phyloP scores from a whole-genome alignment of 2,329 filamentous ascomycete species.

The Paracamarosporium sp. region DNA sequence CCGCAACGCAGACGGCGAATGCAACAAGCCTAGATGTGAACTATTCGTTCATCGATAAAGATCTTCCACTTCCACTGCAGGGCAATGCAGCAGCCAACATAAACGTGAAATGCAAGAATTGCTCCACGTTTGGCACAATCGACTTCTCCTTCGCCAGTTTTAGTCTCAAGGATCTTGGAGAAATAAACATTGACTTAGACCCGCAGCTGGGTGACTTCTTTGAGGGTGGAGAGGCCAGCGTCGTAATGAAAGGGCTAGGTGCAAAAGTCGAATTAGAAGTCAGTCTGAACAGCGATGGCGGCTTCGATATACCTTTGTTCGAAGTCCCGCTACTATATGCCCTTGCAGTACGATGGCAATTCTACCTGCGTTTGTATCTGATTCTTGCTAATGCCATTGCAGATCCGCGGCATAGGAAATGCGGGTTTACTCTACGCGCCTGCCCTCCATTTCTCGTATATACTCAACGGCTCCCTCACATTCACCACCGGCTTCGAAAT shows the following conservation, averaged over 20 bases:
- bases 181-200: not conserved
- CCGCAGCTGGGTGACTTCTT: not conserved
- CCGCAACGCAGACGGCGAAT: not conserved
- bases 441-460: not conserved
- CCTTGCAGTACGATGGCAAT: not conserved
- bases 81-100: not conserved
- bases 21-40: not conserved
- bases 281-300: not conserved
- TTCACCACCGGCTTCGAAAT: slow-evolving; percentile 2
- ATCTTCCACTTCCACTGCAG: not conserved
- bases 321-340: not conserved
- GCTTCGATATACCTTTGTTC: not conserved
- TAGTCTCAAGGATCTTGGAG: not conserved
- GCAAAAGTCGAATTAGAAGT: not conserved
- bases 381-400: not conserved
- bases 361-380: not conserved
- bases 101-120: slow-evolving; percentile 8
- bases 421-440: not conserved
- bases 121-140: slow-evolving; percentile 7
- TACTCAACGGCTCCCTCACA: not conserved
- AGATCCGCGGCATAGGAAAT: not conserved
- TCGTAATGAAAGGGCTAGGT: not conserved
- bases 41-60: not conserved
- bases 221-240: not conserved
- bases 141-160: slow-evolving; percentile 9